Evolutionary conservation across 208 protist genomes (phyloP).

Genomic region (Porcisia deanei): DNA sequence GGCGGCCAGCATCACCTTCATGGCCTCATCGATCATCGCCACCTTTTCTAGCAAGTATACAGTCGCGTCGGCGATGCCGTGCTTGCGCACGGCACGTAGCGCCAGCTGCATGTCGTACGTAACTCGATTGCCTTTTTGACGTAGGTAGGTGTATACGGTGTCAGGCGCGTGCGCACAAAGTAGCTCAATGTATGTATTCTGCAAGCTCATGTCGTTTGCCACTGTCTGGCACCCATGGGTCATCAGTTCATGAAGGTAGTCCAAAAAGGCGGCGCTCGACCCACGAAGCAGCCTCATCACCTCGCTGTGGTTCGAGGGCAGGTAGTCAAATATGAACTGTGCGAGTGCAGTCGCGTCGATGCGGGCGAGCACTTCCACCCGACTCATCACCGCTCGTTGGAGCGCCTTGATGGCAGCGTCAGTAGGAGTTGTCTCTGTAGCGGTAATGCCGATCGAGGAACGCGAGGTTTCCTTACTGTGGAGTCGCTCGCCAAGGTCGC

Average conservation of each 20-base stretch:
- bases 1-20: constrained; percentile 38
- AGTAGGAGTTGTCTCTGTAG: neutral
- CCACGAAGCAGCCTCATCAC: constrained; percentile 64
- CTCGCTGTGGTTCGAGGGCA: constrained; percentile 67
- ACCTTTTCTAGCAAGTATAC: constrained; percentile 71
- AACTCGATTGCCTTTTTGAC: constrained; percentile 39
- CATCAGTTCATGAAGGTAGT: constrained; percentile 77
- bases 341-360: constrained; percentile 64
- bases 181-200: constrained; percentile 87
- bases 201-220: constrained; percentile 56
- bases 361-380: constrained; percentile 47
- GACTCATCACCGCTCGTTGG: constrained; percentile 59
- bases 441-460: neutral
- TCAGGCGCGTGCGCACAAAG: constrained; percentile 56
- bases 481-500: neutral
- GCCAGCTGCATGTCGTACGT: constrained; percentile 69
- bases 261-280: constrained; percentile 62
- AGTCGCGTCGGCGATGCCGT: constrained; percentile 60
- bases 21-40: constrained; percentile 60
- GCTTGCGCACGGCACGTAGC: constrained; percentile 42
- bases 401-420: constrained; percentile 29
- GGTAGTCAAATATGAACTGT: constrained; percentile 73
- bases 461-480: neutral
- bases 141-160: constrained; percentile 66
- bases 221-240: constrained; percentile 46